Conservation (phyloP, 2,329 filamentous ascomycete species). For the Colletotrichum spinosum region DNA sequence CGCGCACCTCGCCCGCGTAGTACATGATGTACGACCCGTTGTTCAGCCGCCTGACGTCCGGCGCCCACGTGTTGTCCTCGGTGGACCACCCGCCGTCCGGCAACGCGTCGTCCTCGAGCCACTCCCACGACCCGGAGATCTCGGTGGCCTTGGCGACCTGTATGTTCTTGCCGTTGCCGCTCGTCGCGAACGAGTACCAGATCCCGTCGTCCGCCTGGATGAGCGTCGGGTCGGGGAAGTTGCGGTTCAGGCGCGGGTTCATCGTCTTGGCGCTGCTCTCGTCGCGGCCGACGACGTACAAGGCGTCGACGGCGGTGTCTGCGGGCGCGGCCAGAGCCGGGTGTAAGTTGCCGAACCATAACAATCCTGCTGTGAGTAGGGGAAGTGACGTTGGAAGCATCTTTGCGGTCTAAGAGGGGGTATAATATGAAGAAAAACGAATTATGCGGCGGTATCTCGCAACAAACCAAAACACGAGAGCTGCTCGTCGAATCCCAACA, state of each 20-base stretch:
- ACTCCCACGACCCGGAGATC: conserved; percentile 59
- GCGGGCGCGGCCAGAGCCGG: conserved; percentile 21
- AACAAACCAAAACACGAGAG: background rate
- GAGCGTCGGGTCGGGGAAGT: conserved; percentile 69
- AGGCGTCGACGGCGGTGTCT: conserved; percentile 21
- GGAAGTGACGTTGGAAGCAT: conserved; percentile 33
- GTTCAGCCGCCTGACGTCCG: conserved; percentile 64
- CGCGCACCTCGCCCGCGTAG: conserved; percentile 62
- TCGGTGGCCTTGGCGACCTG: conserved; percentile 64
- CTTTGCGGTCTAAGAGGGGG: conserved; percentile 4
- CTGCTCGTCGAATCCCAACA: too few species aligned
- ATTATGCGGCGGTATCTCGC: conserved; percentile 15
- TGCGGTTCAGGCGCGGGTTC: conserved; percentile 44
- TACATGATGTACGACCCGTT: conserved; percentile 70
- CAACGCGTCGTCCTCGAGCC: conserved; percentile 65
- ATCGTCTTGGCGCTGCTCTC: conserved; percentile 6
- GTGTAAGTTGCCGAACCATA: conserved; percentile 10
- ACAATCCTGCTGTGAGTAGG: conserved; percentile 21
- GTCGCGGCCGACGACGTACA: conserved; percentile 27
- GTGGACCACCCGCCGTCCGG: conserved; percentile 66
- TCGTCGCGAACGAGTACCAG: conserved; percentile 71
- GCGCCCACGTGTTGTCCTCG: conserved; percentile 68
- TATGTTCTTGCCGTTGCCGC: conserved; percentile 60
- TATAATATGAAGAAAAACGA: conserved; percentile 21
- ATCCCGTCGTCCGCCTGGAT: conserved; percentile 57